Conservation (phyloP, 352 stramenopile genomes). For the Elongisporangium anandrum region DNA sequence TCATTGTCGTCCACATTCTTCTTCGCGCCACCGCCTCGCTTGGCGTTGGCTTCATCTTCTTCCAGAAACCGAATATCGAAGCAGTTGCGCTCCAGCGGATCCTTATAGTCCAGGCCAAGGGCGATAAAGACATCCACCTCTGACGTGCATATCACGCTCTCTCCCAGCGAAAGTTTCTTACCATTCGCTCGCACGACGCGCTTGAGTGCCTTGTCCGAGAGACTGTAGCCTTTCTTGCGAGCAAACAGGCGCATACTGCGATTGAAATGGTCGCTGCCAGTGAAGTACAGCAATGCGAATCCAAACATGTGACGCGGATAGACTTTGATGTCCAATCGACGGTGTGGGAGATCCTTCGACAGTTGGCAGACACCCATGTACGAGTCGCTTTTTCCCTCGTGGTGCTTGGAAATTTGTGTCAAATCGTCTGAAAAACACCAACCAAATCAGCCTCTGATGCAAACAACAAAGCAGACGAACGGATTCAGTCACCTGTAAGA, state of each 20-base stretch:
- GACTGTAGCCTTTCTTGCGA: conserved; percentile 72
- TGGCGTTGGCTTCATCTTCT: conserved; percentile 62
- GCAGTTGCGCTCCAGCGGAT: conserved; percentile 68
- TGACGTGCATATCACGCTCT: conserved; percentile 69
- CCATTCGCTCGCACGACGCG: conserved; percentile 52
- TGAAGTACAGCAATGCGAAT: conserved; percentile 90
- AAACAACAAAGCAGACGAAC: background rate
- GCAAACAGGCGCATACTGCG: conserved; percentile 78
- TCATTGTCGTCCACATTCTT: background rate
- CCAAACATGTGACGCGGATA: conserved; percentile 77
- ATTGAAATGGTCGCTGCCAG: conserved; percentile 90
- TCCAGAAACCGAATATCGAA: conserved; percentile 82
- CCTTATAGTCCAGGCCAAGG: conserved; percentile 82
- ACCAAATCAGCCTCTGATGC: too few relatives aligned
- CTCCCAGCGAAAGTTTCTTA: conserved; percentile 53
- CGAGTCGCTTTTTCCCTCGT: conserved; percentile 50
- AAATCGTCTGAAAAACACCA: conserved; percentile 59
- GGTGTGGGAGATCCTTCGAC: conserved; percentile 42
- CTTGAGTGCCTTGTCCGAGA: conserved; percentile 68
- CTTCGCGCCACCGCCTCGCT: conserved; percentile 11
- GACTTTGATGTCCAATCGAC: conserved; percentile 84
- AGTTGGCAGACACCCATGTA: conserved; percentile 87
- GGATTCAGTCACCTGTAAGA: conserved; percentile 33
- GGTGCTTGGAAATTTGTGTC: conserved; percentile 53
- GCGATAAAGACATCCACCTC: conserved; percentile 86